Evolutionary conservation across 208 protist species (phyloP).

Genomic region (Wallacemonas collosoma): DNA sequence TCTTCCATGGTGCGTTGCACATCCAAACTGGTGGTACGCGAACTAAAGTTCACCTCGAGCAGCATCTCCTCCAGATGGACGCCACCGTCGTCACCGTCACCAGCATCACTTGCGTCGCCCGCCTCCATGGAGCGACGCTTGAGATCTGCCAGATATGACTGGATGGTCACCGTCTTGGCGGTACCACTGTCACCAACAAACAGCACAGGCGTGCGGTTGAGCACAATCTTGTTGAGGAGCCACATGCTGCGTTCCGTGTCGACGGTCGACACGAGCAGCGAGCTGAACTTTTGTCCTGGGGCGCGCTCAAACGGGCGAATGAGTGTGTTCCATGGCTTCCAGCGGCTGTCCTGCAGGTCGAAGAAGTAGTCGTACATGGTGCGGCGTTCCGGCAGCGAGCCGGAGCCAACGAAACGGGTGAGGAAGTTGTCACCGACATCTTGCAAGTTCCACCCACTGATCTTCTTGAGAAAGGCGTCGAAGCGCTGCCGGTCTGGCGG

Average conservation of each 20-base stretch:
- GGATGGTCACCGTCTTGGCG: conserved; percentile 98
- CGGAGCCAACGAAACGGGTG: conserved; percentile 89
- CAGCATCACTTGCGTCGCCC: background rate
- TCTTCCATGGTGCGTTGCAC: conserved; percentile 97
- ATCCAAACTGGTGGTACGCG: conserved; percentile 95
- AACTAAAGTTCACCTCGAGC: conserved; percentile 97
- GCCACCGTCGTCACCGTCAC: conserved; percentile 43
- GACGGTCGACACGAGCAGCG: conserved; percentile 97
- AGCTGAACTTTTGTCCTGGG: conserved; percentile 91
- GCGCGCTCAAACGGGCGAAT: conserved; percentile 93
- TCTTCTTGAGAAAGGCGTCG: conserved; percentile 94
- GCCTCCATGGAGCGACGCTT: conserved; percentile 66
- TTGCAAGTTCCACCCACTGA: conserved; percentile 92
- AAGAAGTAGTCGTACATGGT: conserved; percentile 98
- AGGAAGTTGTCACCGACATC: conserved; percentile 91
- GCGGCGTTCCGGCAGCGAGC: conserved; percentile 87
- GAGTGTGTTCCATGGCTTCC: conserved; percentile 96
- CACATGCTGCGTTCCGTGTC: conserved; percentile 98
- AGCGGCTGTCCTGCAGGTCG: conserved; percentile 91
- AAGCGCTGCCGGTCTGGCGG: conserved; percentile 89
- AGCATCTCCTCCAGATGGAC: conserved; percentile 90
- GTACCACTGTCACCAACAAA: conserved; percentile 98
- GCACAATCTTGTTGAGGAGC: conserved; percentile 94
- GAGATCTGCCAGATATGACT: conserved; percentile 93
- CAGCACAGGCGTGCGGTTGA: conserved; percentile 92